A percentile compares a stretch with the other conserved stretches of the same genome.
These are phyloP conservation scores for Setomelanomma holmii DNA, from an alignment of 2,329 filamentous ascomycete species.

Conservation along the genomic window DNA sequence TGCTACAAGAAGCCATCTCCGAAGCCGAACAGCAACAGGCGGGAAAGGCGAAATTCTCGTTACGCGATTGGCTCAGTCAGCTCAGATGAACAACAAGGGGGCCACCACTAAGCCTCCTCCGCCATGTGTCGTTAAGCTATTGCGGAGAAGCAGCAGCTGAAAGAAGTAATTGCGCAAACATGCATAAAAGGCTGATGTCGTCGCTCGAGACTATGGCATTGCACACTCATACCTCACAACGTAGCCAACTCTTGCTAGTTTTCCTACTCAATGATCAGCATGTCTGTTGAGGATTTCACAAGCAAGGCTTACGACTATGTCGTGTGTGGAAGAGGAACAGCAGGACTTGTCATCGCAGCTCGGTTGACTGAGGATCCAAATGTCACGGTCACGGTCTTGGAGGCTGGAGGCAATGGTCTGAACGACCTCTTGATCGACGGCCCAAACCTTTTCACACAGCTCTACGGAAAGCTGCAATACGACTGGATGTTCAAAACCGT, in stretches of 20 bases:
- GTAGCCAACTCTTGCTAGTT: too few relatives aligned
- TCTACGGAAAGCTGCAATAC: slow-evolving; percentile 38
- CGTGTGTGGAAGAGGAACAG: slow-evolving; percentile 38
- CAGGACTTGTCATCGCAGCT: slow-evolving; percentile 38
- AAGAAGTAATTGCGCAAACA: background rate
- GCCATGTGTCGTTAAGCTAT: background rate
- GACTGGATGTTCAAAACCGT: slow-evolving; percentile 41
- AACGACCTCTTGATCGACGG: slow-evolving; percentile 37
- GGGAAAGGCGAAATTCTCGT: too few relatives aligned
- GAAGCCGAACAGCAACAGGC: too few relatives aligned
- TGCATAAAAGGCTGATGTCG: background rate
- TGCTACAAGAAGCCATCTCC: too few relatives aligned
- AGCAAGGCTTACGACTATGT: slow-evolving; percentile 34
- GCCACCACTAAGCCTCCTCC: background rate
- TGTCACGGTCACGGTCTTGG: slow-evolving; percentile 34
- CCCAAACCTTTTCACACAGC: slow-evolving; percentile 32
- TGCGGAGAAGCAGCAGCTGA: background rate
- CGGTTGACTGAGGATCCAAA: slow-evolving; percentile 36
- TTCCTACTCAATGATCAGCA: slow-evolving; percentile 7
- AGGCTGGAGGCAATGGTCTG: slow-evolving; percentile 38
- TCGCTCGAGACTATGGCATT: too few relatives aligned
- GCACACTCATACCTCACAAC: too few relatives aligned
- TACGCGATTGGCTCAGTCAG: background rate
- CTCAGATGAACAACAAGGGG: background rate
- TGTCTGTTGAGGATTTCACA: slow-evolving; percentile 32